Percentiles rank a stretch among this genome's conserved stretches.
Conservation (phyloP, 176 grass and related monocot species). For the Zea mays region DNA sequence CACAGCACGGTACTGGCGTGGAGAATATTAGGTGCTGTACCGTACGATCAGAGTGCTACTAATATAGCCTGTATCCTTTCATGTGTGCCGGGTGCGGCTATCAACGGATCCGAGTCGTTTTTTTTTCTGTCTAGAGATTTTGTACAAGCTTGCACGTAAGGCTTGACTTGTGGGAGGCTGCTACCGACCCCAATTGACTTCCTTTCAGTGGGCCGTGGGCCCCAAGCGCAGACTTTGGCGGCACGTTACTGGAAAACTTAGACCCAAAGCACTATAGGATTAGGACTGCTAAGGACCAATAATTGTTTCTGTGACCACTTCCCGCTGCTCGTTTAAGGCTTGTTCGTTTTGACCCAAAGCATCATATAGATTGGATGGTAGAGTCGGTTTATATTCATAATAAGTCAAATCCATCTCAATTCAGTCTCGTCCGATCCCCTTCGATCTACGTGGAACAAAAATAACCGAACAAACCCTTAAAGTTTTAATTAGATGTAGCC, state of each 20-base stretch:
- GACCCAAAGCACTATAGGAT: not conserved
- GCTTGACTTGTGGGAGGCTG: conserved; percentile 29
- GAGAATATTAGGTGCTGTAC: too few relatives aligned
- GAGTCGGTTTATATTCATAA: too few relatives aligned
- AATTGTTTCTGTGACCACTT: not conserved
- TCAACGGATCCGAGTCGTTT: not conserved
- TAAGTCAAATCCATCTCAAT: too few relatives aligned
- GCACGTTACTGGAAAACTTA: conserved; percentile 8
- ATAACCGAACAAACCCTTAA: too few relatives aligned
- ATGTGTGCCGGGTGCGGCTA: not conserved
- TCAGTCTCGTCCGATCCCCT: too few relatives aligned
- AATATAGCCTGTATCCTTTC: too few relatives aligned
- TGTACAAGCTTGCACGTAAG: conserved; percentile 25
- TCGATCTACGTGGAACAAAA: too few relatives aligned
- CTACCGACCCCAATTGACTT: conserved; percentile 30
- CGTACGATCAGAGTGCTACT: too few relatives aligned
- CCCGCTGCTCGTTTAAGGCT: not conserved
- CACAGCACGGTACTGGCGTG: too few relatives aligned
- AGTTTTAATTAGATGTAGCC: too few relatives aligned
- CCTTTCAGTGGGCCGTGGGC: not conserved
- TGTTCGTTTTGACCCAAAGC: too few relatives aligned
- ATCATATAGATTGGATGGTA: too few relatives aligned
- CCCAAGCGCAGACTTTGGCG: conserved; percentile 11
- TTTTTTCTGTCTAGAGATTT: not conserved
- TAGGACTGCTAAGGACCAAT: not conserved